Evolutionary conservation across 306 rosid species (phyloP), one percentile per base, ranked within the genome.

Genomic region (Carpinus viminea): DNA sequence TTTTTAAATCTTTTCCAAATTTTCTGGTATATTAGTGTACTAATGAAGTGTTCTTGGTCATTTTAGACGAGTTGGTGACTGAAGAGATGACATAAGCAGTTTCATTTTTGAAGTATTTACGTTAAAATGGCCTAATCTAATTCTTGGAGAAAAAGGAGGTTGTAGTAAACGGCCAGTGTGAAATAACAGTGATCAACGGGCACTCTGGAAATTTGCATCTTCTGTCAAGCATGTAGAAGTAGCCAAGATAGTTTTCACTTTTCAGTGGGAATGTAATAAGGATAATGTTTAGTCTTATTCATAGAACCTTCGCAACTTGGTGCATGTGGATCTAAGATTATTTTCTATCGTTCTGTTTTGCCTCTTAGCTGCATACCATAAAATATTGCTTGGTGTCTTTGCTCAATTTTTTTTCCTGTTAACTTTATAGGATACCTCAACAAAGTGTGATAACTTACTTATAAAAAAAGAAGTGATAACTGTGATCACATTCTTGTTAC

Each of bases 281-380:
- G 68, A 20, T 64, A 64, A 64, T 16, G 46, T 34, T 64, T 64
- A 31, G 70, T 64, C 41, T 34, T 34, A 34, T 36, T 31, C 16
- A 64, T 64, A 64, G 70, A 64, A 64, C n/a, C 70, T 16, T 31
- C 21, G 5, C 45, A 41, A 64, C 20, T 64, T 64, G 70, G 70
- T 64, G 20, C 20, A 16, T 16, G 21, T 15, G 45, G 46, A 31
- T 62, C 43, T 34, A 28, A 28, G 10, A 12, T 62, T 31, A 31
- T 31, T 12, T 62, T 62, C 18, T 12, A 15, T 62, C 2, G 2
- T 38, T 64, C 2, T 64, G 34, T 20, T 64, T 34, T 16, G 8
- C 45, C 2, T 0, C 46, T 59, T 59, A 64, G 70, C 20, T 34
- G 20, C 47, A 3, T 7, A 64, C 12, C 2, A 13, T 62, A 62